Conservation (phyloP, 169 alveolate genomes). For the Eimeria acervulina region DNA sequence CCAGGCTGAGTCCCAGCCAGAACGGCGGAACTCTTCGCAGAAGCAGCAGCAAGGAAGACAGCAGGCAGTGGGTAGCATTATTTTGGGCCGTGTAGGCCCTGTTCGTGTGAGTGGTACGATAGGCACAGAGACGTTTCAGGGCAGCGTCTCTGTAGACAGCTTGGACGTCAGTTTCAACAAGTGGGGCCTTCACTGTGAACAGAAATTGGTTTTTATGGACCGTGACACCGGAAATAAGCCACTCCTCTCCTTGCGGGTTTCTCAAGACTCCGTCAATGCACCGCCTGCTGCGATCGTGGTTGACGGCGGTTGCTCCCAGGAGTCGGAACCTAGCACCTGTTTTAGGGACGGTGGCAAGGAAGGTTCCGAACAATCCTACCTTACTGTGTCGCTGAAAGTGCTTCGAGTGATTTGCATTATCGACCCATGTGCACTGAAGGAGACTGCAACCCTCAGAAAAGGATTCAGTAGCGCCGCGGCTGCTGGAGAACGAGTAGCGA, state of each 20-base stretch:
- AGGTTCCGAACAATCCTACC: background rate
- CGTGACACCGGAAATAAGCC: background rate
- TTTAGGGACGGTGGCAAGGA: background rate
- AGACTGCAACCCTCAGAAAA: background rate
- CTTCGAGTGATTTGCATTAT: slow-evolving; percentile 41
- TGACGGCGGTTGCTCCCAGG: background rate
- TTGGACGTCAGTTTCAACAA: background rate
- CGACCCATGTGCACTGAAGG: slow-evolving; percentile 41
- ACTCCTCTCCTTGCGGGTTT: background rate
- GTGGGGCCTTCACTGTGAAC: background rate
- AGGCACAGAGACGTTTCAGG: slow-evolving; percentile 17
- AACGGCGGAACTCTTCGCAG: background rate
- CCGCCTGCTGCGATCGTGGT: background rate
- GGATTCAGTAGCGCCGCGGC: slow-evolving; percentile 37
- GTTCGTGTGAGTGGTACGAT: background rate
- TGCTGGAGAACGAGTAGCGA: slow-evolving; percentile 10
- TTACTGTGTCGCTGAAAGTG: background rate
- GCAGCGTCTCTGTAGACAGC: slow-evolving; percentile 30
- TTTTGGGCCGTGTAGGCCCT: slow-evolving; percentile 9
- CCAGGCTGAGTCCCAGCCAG: background rate
- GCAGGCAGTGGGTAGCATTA: background rate
- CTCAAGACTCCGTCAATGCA: background rate
- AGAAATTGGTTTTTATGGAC: slow-evolving; percentile 19
- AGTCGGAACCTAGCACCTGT: background rate
- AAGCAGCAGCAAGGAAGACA: background rate